Evolutionary conservation across 2,329 filamentous ascomycete genomes (phyloP), one percentile per base, ranked within the genome.

Genomic region (Botrytis fragariae): DNA sequence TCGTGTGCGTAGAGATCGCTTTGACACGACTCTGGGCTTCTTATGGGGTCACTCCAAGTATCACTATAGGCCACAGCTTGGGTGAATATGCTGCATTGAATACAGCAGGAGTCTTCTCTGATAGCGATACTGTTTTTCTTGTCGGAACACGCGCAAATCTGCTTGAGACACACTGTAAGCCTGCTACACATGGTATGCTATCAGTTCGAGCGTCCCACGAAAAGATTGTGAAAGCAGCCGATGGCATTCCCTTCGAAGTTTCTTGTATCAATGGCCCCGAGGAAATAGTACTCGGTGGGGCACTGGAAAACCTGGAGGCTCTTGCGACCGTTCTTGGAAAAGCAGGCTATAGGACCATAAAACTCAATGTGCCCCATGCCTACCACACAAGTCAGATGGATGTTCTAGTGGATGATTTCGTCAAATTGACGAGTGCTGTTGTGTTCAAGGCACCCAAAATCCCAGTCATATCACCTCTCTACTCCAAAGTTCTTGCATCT

Each of bases 51-150:
- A 82, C 80, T 48, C 88, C 88, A 7, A 85, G 86, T 29, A 87
- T 83, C 4, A 87, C 89, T 2, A 80, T 89, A 25, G 88, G 88
- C 29, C 88, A 89, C 81, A 92, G 90, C 77, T 83, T 94, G 32
- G 91, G 91, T 69, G 91, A 94, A 81, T 93, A 93, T 78, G 90
- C 91, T 51, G 91, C 91, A 54, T 87, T 93, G 20, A 86, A 92
- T 77, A 86, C 90, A 39, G 90, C 92, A 39, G 91, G 91, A 69
- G 91, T 93, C 22, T 84, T 93, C 37, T 92, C 90, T n/a, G 88
- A 88, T 39, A 89, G 88, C 77, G 91, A 93, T 79, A 88, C 91
- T 79, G 86, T 95, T 68, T 91, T 90, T 76, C 85, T 94, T 1
- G 91, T 94, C 18, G 92, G 92, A 59, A 81, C 84, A 71, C 87